Evolutionary conservation across 192 early-diverging fungal genomes (phyloP).

Genomic region (Oehlia diaphana): DNA sequence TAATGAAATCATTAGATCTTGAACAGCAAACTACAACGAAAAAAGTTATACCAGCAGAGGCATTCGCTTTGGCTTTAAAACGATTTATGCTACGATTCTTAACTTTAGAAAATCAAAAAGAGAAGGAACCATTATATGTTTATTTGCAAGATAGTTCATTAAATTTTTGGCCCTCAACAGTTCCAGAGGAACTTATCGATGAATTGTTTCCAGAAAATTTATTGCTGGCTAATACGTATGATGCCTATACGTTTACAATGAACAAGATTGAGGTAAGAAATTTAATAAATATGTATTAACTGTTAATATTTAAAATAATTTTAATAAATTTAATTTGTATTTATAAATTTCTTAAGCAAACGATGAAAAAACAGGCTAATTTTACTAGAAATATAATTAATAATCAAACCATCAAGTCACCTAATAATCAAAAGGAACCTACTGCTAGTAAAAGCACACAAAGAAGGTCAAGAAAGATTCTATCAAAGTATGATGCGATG

Average conservation of each 20-base stretch:
- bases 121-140: neutral
- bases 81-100: constrained; percentile 6
- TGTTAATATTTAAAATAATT: neutral
- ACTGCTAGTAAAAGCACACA: too few species aligned
- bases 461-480: too few species aligned
- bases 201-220: neutral
- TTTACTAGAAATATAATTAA: too few species aligned
- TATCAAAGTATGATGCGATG: too few species aligned
- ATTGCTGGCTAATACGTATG: neutral
- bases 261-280: neutral
- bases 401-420: too few species aligned
- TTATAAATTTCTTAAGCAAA: too few species aligned
- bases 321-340: too few species aligned
- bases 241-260: neutral
- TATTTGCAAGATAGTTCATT: neutral
- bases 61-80: constrained; percentile 7
- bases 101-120: neutral
- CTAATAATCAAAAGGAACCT: too few species aligned
- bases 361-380: too few species aligned
- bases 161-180: neutral
- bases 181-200: neutral
- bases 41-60: neutral
- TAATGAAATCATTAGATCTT: neutral
- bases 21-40: neutral
- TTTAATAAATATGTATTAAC: neutral